Percentiles rank a stretch among this genome's conserved stretches.
Evolutionary conservation across 148 eudicot genomes (phyloP).

Genomic region (Arctostaphylos glauca): DNA sequence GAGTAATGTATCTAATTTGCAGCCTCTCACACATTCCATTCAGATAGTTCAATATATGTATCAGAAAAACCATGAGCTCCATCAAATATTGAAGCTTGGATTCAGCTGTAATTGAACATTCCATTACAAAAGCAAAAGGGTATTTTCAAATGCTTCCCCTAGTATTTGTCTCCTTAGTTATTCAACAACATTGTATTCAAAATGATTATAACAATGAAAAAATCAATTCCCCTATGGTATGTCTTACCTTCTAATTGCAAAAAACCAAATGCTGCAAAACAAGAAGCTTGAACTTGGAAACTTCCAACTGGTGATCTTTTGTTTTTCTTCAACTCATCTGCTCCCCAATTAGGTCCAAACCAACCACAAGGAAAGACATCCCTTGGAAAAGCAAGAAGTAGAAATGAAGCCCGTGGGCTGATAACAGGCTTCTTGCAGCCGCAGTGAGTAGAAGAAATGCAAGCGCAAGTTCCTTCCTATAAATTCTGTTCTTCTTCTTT

Average conservation of each 20-base stretch:
- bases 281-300: not conserved
- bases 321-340: conserved; percentile 40
- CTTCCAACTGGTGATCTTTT: not conserved
- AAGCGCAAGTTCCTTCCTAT: conserved; percentile 56
- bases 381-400: conserved; percentile 69
- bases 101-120: not conserved
- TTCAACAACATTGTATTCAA: not conserved
- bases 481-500: conserved; percentile 49
- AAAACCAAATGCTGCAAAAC: not conserved
- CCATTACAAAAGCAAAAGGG: conserved; percentile 15
- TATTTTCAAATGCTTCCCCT: not conserved
- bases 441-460: conserved; percentile 62
- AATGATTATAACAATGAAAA: conserved; percentile 14
- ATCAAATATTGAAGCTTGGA: not conserved
- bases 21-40: too few relatives aligned
- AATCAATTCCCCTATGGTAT: not conserved
- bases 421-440: conserved; percentile 56
- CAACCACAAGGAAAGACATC: conserved; percentile 53
- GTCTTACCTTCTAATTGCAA: conserved; percentile 17
- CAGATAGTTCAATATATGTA: not conserved
- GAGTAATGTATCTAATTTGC: too few relatives aligned
- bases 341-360: conserved; percentile 66
- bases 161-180: not conserved
- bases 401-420: conserved; percentile 64
- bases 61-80: not conserved